Conservation (phyloP, 139 green algal species). For the Tetradesmus lagerheimii region DNA sequence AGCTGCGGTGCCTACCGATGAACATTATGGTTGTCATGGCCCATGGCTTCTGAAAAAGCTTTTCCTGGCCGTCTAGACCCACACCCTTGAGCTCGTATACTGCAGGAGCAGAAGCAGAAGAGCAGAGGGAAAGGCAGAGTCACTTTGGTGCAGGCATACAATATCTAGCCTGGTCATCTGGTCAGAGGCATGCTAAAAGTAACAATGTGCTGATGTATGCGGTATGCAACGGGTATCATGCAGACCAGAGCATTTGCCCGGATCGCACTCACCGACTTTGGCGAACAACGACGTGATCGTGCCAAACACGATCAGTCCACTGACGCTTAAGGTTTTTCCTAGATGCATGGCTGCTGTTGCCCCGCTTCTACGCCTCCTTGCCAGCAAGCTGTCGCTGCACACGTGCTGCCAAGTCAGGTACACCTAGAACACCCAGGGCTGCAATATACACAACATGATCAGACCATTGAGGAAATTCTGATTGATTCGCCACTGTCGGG, state of each 20-base stretch:
- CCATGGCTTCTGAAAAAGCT: conserved; percentile 80
- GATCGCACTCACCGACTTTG: conserved; percentile 80
- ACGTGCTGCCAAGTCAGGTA: neutral
- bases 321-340: conserved; percentile 49
- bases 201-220: neutral
- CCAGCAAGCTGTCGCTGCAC: neutral
- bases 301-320: conserved; percentile 83
- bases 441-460: neutral
- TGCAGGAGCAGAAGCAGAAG: conserved; percentile 38
- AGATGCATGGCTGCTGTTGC: neutral
- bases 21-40: conserved; percentile 73
- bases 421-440: neutral
- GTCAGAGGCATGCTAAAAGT: too few species aligned
- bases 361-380: neutral
- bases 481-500: neutral
- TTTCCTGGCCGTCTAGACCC: conserved; percentile 61
- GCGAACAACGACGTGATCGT: conserved; percentile 86
- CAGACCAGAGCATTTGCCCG: too few species aligned
- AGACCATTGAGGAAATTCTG: neutral
- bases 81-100: conserved; percentile 69
- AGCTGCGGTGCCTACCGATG: conserved; percentile 42
- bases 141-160: neutral
- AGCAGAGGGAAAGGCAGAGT: too few species aligned
- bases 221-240: neutral
- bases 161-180: neutral